Conservation (phyloP, 2,329 filamentous ascomycete genomes). For the Amesomyces nigricolor region DNA sequence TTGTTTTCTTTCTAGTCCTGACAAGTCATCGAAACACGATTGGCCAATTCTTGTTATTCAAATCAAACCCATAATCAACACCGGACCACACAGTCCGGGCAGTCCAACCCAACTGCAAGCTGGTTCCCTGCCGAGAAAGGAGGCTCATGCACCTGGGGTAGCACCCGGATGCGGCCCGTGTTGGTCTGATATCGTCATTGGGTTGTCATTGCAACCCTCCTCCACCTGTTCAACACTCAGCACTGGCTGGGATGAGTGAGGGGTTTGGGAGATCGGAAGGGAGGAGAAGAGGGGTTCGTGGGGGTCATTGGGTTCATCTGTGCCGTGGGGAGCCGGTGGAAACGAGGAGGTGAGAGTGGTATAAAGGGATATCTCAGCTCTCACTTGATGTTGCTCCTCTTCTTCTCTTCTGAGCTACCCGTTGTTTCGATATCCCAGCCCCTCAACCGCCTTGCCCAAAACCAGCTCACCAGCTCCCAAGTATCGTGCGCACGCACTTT, state of each 20-base stretch:
- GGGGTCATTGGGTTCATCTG: constrained; percentile 6
- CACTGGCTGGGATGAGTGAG: constrained; percentile 2
- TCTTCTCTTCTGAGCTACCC: background rate
- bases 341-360: background rate
- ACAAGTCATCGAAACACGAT: background rate
- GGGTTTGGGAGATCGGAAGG: background rate
- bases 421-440: too few species aligned
- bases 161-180: background rate
- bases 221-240: background rate
- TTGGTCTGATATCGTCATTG: constrained; percentile 14
- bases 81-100: background rate
- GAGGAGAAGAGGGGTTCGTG: constrained; percentile 6
- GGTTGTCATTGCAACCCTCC: constrained; percentile 2
- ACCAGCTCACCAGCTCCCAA: background rate
- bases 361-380: background rate
- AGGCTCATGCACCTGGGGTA: background rate
- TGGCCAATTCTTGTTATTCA: too few species aligned
- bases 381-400: background rate
- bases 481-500: constrained; percentile 13
- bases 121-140: background rate
- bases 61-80: constrained; percentile 9
- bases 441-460: background rate
- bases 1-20: constrained; percentile 1
- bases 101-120: background rate
- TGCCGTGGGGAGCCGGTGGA: constrained; percentile 10